Percentiles rank a stretch among this genome's conserved stretches.
phyloP scores from a whole-genome alignment of 2,329 filamentous ascomycete genomes.

The Venturia asperata region DNA sequence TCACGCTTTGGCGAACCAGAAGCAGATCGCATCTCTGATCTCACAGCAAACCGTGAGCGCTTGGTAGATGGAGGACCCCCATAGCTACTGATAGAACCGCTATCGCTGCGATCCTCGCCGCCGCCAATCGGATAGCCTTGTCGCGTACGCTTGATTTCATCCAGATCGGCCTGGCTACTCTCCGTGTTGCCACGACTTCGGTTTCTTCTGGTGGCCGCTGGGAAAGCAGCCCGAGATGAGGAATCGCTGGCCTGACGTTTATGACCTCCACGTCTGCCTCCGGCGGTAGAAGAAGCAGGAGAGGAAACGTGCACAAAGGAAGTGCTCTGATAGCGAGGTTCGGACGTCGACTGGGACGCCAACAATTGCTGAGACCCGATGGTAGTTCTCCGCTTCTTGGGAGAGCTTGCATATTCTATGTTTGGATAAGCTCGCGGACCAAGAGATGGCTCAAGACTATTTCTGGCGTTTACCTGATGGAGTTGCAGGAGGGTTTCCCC shows the following conservation, averaged over 20 bases:
- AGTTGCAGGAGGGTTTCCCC: conserved; percentile 60
- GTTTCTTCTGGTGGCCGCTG: conserved; percentile 3
- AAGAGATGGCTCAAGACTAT: conserved; percentile 1
- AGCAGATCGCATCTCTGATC: background rate
- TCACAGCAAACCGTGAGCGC: conserved; percentile 10
- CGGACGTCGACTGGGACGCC: conserved; percentile 45
- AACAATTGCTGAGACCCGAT: conserved; percentile 41
- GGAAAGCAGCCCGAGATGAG: conserved; percentile 30
- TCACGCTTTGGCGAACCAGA: conserved; percentile 13
- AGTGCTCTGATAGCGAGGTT: conserved; percentile 42
- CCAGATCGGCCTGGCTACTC: conserved; percentile 10
- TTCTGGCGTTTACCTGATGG: conserved; percentile 56
- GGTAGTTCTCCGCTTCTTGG: conserved; percentile 75
- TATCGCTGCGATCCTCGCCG: conserved; percentile 17
- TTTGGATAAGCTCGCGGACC: conserved; percentile 34
- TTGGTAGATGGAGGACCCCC: background rate
- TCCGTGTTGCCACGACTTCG: conserved; percentile 16
- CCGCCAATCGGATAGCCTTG: conserved; percentile 13
- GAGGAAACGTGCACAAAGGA: conserved; percentile 52
- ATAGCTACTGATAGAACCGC: conserved; percentile 16
- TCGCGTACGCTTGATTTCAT: conserved; percentile 2
- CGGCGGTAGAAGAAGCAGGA: conserved; percentile 47
- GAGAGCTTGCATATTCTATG: conserved; percentile 63
- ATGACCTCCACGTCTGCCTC: conserved; percentile 54
- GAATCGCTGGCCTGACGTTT: conserved; percentile 59